phyloP scores from a whole-genome alignment of 257 asterid genomes.

The Haberlea rhodopensis region DNA sequence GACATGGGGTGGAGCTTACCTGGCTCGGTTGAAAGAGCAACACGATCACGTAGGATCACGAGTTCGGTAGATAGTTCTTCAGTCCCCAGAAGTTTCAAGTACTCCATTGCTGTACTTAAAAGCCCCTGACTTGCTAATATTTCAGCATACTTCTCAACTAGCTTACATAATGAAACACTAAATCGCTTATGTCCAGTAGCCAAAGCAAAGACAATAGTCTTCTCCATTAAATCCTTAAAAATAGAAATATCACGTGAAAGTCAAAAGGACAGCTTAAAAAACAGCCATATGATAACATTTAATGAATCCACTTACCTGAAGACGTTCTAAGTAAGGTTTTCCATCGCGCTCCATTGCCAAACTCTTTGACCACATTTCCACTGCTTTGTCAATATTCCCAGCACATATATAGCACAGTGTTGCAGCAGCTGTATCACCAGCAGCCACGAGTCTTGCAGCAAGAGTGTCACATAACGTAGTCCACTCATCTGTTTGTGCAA shows the following conservation, averaged over 20 bases:
- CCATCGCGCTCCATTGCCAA: slow-evolving; percentile 73
- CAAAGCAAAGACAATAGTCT: slow-evolving; percentile 86
- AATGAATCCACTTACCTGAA: slow-evolving; percentile 55
- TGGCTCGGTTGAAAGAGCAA: slow-evolving; percentile 69
- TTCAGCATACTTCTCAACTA: slow-evolving; percentile 96
- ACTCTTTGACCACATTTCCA: slow-evolving; percentile 88
- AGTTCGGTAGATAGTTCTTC: slow-evolving; percentile 90
- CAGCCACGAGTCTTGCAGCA: slow-evolving; percentile 85
- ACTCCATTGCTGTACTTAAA: slow-evolving; percentile 87
- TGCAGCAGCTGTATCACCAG: slow-evolving; percentile 78
- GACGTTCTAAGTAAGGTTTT: slow-evolving; percentile 77
- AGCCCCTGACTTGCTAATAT: slow-evolving; percentile 97
- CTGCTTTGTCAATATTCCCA: slow-evolving; percentile 89
- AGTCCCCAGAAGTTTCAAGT: slow-evolving; percentile 81
- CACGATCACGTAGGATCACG: slow-evolving; percentile 76
- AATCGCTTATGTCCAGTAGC: slow-evolving; percentile 87
- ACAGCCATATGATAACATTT: slow-evolving; percentile 12
- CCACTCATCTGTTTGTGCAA: slow-evolving; percentile 88
- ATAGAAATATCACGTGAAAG: slow-evolving; percentile 22
- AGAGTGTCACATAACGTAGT: slow-evolving; percentile 72
- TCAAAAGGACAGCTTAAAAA: slow-evolving; percentile 20
- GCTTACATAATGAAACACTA: slow-evolving; percentile 79
- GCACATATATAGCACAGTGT: slow-evolving; percentile 90
- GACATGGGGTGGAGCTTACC: slow-evolving; percentile 42
- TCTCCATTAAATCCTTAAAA: slow-evolving; percentile 91